A percentile compares a stretch with the other conserved stretches of the same genome.
phyloP scores from a whole-genome alignment of 2,329 filamentous ascomycete species.

The Colletotrichum gloeosporioides region DNA sequence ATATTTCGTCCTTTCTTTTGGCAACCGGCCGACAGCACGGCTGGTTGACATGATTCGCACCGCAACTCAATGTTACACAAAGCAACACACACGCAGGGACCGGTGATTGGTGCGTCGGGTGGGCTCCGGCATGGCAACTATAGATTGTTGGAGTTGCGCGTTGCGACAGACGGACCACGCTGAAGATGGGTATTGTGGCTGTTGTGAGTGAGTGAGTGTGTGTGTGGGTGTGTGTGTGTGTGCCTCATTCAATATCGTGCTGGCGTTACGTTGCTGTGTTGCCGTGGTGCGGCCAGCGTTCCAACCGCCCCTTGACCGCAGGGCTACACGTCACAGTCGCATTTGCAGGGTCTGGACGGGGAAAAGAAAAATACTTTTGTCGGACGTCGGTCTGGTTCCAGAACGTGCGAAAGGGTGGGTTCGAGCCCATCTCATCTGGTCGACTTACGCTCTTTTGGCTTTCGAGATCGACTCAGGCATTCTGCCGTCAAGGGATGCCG shows the following conservation, averaged over 20 bases:
- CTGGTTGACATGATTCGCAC: constrained; percentile 1
- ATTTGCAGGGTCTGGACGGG: constrained; percentile 15
- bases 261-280: neutral
- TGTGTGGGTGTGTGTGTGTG: neutral
- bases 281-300: neutral
- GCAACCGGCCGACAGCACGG: neutral
- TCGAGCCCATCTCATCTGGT: constrained; percentile 8
- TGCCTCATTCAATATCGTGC: neutral
- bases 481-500: neutral
- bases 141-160: neutral
- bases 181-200: neutral
- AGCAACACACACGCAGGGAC: constrained; percentile 4
- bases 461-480: constrained; percentile 17
- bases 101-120: neutral
- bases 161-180: neutral
- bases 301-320: neutral
- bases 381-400: constrained; percentile 18
- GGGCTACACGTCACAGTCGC: constrained; percentile 5
- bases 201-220: neutral
- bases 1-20: neutral
- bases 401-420: constrained; percentile 14
- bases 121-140: neutral
- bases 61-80: neutral
- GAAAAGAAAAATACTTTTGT: constrained; percentile 11
- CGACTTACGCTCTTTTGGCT: constrained; percentile 2